phyloP scores from a whole-genome alignment of 768 basidiomycete genomes.

The Boletales sp. region DNA sequence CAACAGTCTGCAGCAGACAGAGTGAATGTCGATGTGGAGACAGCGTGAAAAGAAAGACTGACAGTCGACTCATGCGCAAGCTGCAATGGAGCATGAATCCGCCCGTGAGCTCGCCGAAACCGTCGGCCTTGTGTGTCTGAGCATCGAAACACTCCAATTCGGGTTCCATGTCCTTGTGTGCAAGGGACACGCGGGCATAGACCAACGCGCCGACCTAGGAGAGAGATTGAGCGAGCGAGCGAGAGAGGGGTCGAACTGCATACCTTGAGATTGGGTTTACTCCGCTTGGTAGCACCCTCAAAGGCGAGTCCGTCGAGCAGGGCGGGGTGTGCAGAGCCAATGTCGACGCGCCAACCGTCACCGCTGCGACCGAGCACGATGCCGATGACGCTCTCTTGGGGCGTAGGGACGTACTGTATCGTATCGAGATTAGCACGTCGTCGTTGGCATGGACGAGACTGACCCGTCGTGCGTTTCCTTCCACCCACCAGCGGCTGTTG shows the following conservation, averaged over 20 bases:
- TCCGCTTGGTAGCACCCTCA: conserved; percentile 93
- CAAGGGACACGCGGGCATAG: conserved; percentile 89
- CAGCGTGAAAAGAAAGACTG: conserved; percentile 19
- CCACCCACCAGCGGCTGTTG: conserved; percentile 84
- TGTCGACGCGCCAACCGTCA: conserved; percentile 92
- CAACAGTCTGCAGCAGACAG: conserved; percentile 52
- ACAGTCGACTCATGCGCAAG: conserved; percentile 84
- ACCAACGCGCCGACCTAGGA: conserved; percentile 82
- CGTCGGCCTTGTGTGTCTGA: conserved; percentile 86
- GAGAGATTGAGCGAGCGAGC: conserved; percentile 3
- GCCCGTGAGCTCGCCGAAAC: conserved; percentile 89
- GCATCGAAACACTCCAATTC: conserved; percentile 97
- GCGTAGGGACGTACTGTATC: conserved; percentile 81
- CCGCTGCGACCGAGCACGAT: conserved; percentile 75
- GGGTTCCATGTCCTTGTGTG: conserved; percentile 97
- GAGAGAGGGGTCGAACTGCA: conserved; percentile 4
- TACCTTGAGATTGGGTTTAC: conserved; percentile 91
- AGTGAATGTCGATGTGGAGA: conserved; percentile 8
- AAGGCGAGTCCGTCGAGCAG: conserved; percentile 89
- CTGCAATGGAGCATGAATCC: conserved; percentile 83
- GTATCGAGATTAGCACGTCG: not conserved
- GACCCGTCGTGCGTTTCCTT: conserved; percentile 81
- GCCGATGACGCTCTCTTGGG: conserved; percentile 88
- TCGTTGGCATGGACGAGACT: conserved; percentile 24
- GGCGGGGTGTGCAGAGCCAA: conserved; percentile 85